Conservation (phyloP, 1,284 basidiomycete genomes). For the Apiotrichum porosum region DNA sequence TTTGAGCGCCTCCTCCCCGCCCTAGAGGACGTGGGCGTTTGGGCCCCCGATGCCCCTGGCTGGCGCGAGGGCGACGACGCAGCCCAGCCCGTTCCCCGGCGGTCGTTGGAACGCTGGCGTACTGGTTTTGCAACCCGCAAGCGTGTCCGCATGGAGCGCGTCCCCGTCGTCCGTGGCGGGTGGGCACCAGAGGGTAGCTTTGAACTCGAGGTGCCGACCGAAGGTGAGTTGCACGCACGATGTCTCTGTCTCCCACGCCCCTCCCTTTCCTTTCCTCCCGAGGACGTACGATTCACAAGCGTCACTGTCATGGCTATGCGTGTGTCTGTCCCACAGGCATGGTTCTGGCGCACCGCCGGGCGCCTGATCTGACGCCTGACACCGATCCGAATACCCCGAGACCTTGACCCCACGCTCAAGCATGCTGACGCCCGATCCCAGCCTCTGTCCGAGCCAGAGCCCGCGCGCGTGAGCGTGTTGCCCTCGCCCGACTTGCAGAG, state of each 20-base stretch:
- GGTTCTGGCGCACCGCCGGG: no score
- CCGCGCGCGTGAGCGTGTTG: conserved; percentile 22
- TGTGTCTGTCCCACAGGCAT: no score
- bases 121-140: conserved; percentile 24
- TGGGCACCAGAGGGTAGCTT: conserved; percentile 48
- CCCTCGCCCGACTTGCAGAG: conserved; percentile 32
- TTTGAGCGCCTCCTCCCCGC: conserved; percentile 34
- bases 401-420: no score
- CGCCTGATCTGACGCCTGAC: no score
- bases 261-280: no score
- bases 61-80: conserved; percentile 30
- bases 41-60: conserved; percentile 33
- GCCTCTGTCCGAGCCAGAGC: conserved; percentile 23
- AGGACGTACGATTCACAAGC: no score
- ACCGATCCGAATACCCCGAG: no score
- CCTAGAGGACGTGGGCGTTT: conserved; percentile 33
- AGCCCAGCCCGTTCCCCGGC: conserved; percentile 6
- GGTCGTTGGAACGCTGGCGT: conserved; percentile 25
- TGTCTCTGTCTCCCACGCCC: no score
- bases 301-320: no score
- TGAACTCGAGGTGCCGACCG: conserved; percentile 38
- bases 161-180: conserved; percentile 33
- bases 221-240: no score
- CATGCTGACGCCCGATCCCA: conserved; percentile 7
- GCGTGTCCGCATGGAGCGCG: conserved; percentile 16